Evolutionary conservation across 2,329 filamentous ascomycete genomes (phyloP), one percentile per base, ranked within the genome.

Genomic region (Penicillium digitatum): DNA sequence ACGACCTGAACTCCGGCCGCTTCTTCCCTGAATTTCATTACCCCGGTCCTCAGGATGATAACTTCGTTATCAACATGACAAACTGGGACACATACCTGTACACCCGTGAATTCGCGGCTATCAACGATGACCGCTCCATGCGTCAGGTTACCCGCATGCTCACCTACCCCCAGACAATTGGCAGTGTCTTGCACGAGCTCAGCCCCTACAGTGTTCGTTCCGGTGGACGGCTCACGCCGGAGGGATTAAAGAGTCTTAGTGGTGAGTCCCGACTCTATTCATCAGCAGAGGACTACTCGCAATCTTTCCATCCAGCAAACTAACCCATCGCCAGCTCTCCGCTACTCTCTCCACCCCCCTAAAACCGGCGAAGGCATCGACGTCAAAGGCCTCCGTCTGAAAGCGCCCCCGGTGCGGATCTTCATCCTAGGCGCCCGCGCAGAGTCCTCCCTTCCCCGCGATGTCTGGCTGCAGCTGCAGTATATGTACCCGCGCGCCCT

Each of bases 51-150:
- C 92, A 96, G 76, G 86, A 96, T 71, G 92, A 96, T 62, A 93
- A 96, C 72, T 89, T 91, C 32, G 81, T 94, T 62, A 85, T 96
- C 62, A 99, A 99, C 75, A 92, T 99, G 88, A 95, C 88, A 40
- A 99, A 95, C 73, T 99, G 94, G 94, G 94, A 99, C 73, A 97
- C 94, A 0, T 90, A 95, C 65, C 79, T 99, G 69, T 99, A 96
- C 71, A 95, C 91, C 3, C 82, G 94, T 67, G 88, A 95, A 66
- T 97, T 94, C 67, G 83, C 87, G 62, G 95, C 95, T 5, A 86
- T 99, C 69, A 91, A 99, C 71, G 86, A 91, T 58, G 92, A 96
- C 70, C 84, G 93, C 55, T 87, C 86, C 67, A 88, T 99, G 86
- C 83, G 94, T 57, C 95, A 99, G 74, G 92, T 91, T 26, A 99